Evolutionary conservation across 2,329 filamentous ascomycete species (phyloP).

Genomic region (Venturia aucupariae): DNA sequence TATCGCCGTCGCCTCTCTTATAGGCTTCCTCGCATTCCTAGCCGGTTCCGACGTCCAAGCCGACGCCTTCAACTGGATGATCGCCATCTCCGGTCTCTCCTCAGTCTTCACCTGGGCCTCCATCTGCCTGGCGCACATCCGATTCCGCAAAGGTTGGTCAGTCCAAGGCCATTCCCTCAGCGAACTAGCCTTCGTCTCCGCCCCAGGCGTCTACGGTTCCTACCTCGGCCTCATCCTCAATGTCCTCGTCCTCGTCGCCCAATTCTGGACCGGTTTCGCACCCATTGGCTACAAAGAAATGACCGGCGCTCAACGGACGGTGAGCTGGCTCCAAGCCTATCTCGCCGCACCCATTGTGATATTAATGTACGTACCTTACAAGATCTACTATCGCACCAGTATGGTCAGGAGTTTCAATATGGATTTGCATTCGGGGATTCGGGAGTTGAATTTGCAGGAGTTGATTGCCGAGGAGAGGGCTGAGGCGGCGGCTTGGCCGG

Average conservation of each 20-base stretch:
- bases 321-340: conserved; percentile 66
- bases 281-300: conserved; percentile 52
- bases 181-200: conserved; percentile 73
- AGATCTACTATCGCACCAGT: conserved; percentile 61
- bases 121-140: conserved; percentile 56
- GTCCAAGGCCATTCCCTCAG: conserved; percentile 53
- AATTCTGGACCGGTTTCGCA: conserved; percentile 81
- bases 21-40: conserved; percentile 53
- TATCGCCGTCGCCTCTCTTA: conserved; percentile 43
- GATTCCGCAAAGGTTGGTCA: conserved; percentile 54
- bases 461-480: conserved; percentile 71
- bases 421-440: conserved; percentile 76
- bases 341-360: conserved; percentile 61
- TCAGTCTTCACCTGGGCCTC: conserved; percentile 70
- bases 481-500: conserved; percentile 61
- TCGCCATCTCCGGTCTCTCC: conserved; percentile 62
- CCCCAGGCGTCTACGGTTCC: conserved; percentile 69
- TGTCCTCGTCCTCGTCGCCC: conserved; percentile 63
- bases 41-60: conserved; percentile 32
- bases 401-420: conserved; percentile 63
- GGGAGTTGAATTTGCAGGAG: conserved; percentile 73
- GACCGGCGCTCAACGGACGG: conserved; percentile 39
- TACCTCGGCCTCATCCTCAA: conserved; percentile 68
- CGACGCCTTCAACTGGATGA: conserved; percentile 53
- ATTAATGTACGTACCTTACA: conserved; percentile 63